A percentile compares a stretch with the other conserved stretches of the same genome.
Evolutionary conservation across 331 rosid genomes (phyloP).

Genomic region (Saraca asoca): DNA sequence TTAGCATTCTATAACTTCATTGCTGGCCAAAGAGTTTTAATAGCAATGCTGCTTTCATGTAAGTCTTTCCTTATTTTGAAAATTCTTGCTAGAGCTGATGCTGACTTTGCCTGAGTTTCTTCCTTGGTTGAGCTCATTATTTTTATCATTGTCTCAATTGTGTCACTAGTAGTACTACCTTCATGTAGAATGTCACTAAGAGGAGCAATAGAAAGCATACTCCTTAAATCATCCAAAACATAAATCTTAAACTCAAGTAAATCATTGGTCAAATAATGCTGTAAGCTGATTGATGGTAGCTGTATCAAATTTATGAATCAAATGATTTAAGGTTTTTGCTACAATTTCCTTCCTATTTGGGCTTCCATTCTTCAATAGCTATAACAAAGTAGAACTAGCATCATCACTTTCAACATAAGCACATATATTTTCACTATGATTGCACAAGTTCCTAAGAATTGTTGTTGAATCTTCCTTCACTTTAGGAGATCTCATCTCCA

Average conservation of each 20-base stretch:
- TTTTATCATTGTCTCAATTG: conserved; percentile 83
- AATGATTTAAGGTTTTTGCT: no score
- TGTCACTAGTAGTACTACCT: conserved; percentile 94
- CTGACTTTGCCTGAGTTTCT: conserved; percentile 97
- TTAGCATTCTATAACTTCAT: conserved; percentile 72
- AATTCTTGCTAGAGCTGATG: conserved; percentile 87
- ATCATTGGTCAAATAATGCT: conserved; percentile 87
- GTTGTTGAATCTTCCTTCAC: no score
- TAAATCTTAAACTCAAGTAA: conserved; percentile 86
- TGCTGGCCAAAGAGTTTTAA: conserved; percentile 66
- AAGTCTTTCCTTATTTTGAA: conserved; percentile 87
- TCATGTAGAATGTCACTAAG: conserved; percentile 83
- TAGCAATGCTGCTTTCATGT: conserved; percentile 86
- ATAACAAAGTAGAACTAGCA: conserved; percentile 93
- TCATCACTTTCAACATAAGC: conserved; percentile 99
- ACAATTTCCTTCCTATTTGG: no score
- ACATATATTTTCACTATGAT: conserved; percentile 97
- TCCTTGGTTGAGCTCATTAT: conserved; percentile 77
- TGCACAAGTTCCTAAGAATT: conserved; percentile 93
- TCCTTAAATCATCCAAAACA: conserved; percentile 87
- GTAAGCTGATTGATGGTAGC: conserved; percentile 95
- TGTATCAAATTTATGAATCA: no score
- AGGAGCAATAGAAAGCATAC: no score
- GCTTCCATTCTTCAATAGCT: conserved; percentile 98
- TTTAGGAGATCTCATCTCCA: conserved; percentile 90